Base-by-base conservation (phyloP, 257 asterid species). In the Striga asiatica region DNA sequence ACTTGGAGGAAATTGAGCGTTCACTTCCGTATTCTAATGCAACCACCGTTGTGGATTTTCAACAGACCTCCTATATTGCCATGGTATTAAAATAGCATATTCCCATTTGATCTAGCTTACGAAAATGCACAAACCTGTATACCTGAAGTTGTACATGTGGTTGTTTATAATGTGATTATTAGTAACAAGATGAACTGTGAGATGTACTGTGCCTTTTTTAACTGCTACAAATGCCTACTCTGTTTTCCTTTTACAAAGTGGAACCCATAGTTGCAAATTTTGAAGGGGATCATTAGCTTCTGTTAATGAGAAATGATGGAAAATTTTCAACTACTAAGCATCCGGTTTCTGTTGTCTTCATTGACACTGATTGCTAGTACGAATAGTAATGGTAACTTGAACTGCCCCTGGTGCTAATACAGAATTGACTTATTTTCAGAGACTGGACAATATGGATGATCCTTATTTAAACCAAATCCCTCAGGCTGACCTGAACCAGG, bases 371-470 rank as follows among this genome's bases (percentile, higher is more conserved):
- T 50, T 47, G 46, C 50, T 34, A 49, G 39, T 21, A 35, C 48
- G n/a, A 46, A 34, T 55, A 34, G 23, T 25, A 20, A 37, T 29
- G 24, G n/a, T 24, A 60, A 56, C 24, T 60, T 20, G 39, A 24
- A 35, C n/a, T 43, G 14, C 34, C 23, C n/a, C 29, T 10, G 43
- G 48, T 55, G 56, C 56, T 64, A 46, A 61, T 13, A 7, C 27
- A 10, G 9, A 55, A 25, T 38, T 61, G 59, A 29, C 47, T 39
- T 58, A 6, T 61, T 54, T 65, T 68, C 85, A 91, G 97, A 73
- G 85, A 31, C 67, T 91, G 66, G 98, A 91, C 60, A 73, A 41
- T 62, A 58, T 81, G 66, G 97, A 80, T 38, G 86, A 73, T 28
- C 76, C 75, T 24, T 61, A 42, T 66, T 46, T 71, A 47, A 71